These are phyloP conservation scores for Xylaria sp. DNA, from an alignment of 2,329 filamentous ascomycete species.

Conservation along the genomic window DNA sequence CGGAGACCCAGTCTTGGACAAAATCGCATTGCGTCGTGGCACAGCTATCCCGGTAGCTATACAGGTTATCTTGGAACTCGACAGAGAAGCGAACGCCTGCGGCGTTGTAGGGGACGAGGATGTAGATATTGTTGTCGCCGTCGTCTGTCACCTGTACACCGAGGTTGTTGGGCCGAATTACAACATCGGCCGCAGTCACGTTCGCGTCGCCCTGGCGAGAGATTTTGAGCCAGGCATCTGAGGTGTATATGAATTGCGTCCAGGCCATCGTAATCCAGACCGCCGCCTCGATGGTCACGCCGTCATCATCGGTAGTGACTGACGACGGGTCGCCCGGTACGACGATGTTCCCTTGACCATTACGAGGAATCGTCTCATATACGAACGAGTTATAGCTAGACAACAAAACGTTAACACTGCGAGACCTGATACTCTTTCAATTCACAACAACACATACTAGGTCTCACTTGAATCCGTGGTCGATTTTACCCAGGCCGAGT, in stretches of 20 bases:
- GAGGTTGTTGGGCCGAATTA: constrained; percentile 7
- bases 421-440: background rate
- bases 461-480: constrained; percentile 9
- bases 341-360: constrained; percentile 24
- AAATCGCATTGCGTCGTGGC: constrained; percentile 13
- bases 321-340: constrained; percentile 15
- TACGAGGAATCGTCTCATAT: constrained; percentile 27
- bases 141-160: background rate
- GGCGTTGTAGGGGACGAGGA: background rate
- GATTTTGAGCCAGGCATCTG: constrained; percentile 23
- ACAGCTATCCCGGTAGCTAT: constrained; percentile 23
- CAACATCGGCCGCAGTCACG: constrained; percentile 17
- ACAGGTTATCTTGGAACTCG: constrained; percentile 22
- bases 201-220: constrained; percentile 20
- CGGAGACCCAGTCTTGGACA: constrained; percentile 20
- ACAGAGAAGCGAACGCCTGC: constrained; percentile 16
- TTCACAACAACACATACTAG: constrained; percentile 1
- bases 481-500: constrained; percentile 26
- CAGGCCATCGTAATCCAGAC: constrained; percentile 27
- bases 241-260: constrained; percentile 21
- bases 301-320: constrained; percentile 13
- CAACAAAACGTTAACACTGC: background rate
- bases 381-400: constrained; percentile 24
- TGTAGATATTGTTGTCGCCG: background rate
- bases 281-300: constrained; percentile 11